Evolutionary conservation across 495 filamentous ascomycete species (phyloP), one percentile per base, ranked within the genome.

Genomic region (Talaromyces wortmannii): DNA sequence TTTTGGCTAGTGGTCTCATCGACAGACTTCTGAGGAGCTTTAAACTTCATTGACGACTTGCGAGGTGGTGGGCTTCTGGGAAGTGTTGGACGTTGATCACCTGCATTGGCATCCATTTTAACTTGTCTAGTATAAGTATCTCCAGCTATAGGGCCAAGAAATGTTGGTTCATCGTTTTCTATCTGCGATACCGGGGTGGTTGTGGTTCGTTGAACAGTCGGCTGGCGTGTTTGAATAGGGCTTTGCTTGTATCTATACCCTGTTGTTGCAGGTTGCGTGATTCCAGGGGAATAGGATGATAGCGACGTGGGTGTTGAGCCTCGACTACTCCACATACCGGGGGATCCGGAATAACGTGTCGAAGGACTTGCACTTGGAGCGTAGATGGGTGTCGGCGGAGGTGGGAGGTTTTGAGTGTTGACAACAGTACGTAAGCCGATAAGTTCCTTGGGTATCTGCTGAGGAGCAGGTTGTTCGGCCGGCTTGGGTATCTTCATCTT

Each of bases 251-350:
- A 66, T 55, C 84, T 81, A 31, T 80, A 62, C 33, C 76, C 70
- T 58, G 76, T 61, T 55, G 88, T 84, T 3, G 68, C 69, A 16
- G 89, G 82, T 32, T 84, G 72, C 55, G 87, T 66, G 40, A 90
- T 79, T 1, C 90, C 88, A 10, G 94, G 91, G 36, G 94, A 98
- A 66, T 94, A 88, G n/a, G 94, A 97, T 7, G 91, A 95, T 63
- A 91, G 82, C 7, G 94, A 96, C n/a, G 92, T 96, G 1, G 94
- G 92, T 3, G 94, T 97, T 8, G 94, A 95, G 44, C 90, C 87
- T 61, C 87, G 81, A 69, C 92, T 96, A 71, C 75, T 77, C 75
- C 95, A 97, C 32, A 88, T 78, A 5, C 91, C 89, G 8, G 94
- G 94, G 3, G 94, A 98, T 52, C 87, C 90, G 31, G 92, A 95